These are phyloP conservation scores for Inonotus hispidus DNA, from an alignment of 1,284 basidiomycete species.

Conservation along the genomic window DNA sequence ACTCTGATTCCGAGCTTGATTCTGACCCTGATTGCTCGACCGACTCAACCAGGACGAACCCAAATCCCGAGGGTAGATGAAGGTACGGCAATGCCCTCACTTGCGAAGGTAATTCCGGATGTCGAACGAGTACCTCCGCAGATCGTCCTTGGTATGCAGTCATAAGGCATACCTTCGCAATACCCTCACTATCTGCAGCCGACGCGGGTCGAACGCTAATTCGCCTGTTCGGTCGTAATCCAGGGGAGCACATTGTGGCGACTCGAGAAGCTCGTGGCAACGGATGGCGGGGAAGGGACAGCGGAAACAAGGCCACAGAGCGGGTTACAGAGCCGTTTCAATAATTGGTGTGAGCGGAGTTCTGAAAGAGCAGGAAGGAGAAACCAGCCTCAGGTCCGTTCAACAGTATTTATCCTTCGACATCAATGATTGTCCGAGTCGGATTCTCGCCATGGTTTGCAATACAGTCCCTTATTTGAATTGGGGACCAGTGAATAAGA, in stretches of 20 bases:
- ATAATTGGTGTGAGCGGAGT: neutral
- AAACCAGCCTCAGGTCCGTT: neutral
- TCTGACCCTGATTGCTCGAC: neutral
- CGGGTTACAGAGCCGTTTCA: neutral
- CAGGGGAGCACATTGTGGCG: neutral
- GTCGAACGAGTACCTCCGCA: conserved; percentile 4
- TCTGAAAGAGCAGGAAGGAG: neutral
- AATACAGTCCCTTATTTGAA: neutral
- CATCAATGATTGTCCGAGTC: neutral
- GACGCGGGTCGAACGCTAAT: conserved; percentile 11
- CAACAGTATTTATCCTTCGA: neutral
- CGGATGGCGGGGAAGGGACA: neutral
- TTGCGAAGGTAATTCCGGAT: conserved; percentile 13
- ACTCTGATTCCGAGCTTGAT: neutral
- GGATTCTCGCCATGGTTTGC: neutral
- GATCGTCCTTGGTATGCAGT: conserved; percentile 8
- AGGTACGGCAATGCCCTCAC: conserved; percentile 12
- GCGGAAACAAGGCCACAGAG: neutral
- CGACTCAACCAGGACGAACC: conserved; percentile 14
- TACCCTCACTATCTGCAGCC: conserved; percentile 3
- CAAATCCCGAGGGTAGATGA: conserved; percentile 15
- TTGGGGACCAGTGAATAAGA: neutral
- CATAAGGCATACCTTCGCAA: conserved; percentile 14
- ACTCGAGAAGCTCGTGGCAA: neutral
- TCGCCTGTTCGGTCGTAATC: neutral